Conservation (phyloP, 2,329 filamentous ascomycete genomes). For the Grosmannia serpens region DNA sequence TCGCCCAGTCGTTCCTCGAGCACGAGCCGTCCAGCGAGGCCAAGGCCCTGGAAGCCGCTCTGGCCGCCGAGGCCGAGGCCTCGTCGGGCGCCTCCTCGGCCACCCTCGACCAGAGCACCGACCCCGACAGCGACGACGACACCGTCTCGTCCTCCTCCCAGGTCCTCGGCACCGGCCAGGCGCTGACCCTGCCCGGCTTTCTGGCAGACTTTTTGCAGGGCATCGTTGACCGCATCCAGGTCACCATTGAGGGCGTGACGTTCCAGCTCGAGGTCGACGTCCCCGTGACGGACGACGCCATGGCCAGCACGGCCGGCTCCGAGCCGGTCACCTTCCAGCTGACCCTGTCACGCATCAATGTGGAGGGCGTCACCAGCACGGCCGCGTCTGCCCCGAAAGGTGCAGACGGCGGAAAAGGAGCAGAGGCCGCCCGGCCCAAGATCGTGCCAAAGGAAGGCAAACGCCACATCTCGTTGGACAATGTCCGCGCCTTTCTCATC, state of each 20-base stretch:
- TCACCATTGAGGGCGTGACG: constrained; percentile 53
- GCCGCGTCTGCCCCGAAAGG: not conserved
- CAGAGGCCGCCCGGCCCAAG: constrained; percentile 13
- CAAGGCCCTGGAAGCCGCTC: constrained; percentile 55
- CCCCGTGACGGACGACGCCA: constrained; percentile 28
- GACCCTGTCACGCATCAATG: constrained; percentile 49
- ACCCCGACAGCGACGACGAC: constrained; percentile 52
- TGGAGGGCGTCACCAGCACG: constrained; percentile 51
- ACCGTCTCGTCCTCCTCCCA: constrained; percentile 18
- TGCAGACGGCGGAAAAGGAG: not conserved
- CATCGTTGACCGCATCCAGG: constrained; percentile 58
- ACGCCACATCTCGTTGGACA: constrained; percentile 50
- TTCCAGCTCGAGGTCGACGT: constrained; percentile 54
- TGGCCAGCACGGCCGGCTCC: constrained; percentile 12
- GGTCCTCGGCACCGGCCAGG: constrained; percentile 54
- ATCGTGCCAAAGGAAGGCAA: constrained; percentile 49
- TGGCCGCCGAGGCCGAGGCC: constrained; percentile 42
- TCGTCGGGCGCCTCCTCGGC: constrained; percentile 40
- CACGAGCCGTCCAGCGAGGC: constrained; percentile 56
- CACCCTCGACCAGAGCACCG: constrained; percentile 25
- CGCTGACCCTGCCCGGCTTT: constrained; percentile 57
- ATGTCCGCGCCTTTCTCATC: constrained; percentile 52
- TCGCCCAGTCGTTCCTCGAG: constrained; percentile 69
- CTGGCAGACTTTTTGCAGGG: constrained; percentile 63
- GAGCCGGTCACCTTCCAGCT: constrained; percentile 54